Evolutionary conservation across 2,329 filamentous ascomycete species (phyloP).

Genomic region (Raffaelea arxii): DNA sequence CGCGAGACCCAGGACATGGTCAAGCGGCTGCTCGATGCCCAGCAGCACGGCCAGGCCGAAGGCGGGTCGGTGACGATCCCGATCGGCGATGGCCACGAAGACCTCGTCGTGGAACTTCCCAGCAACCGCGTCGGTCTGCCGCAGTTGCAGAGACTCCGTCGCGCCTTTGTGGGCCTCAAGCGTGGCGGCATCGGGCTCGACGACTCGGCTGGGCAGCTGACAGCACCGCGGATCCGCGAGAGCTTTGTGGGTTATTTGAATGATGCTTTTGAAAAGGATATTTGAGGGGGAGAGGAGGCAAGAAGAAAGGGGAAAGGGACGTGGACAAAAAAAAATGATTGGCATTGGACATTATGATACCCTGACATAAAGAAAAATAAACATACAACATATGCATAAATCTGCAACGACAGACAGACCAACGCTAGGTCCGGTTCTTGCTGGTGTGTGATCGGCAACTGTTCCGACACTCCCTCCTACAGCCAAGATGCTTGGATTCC

Average conservation of each 20-base stretch:
- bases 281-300: constrained; percentile 20
- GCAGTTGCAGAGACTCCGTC: constrained; percentile 65
- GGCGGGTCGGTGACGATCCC: constrained; percentile 42
- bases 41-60: constrained; percentile 55
- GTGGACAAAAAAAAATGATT: no score
- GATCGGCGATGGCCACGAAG: constrained; percentile 23
- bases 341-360: no score
- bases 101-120: constrained; percentile 55
- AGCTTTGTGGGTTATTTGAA: constrained; percentile 60
- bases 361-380: no score
- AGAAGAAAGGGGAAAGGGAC: background rate
- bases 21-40: constrained; percentile 57
- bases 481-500: no score
- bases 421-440: no score
- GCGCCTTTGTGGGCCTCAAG: constrained; percentile 70
- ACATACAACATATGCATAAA: no score
- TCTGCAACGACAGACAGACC: no score
- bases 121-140: constrained; percentile 57
- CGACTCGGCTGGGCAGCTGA: constrained; percentile 42
- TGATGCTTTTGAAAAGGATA: constrained; percentile 51
- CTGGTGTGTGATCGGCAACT: no score
- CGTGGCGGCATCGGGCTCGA: constrained; percentile 56
- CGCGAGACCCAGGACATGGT: constrained; percentile 70
- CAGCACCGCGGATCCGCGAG: constrained; percentile 45
- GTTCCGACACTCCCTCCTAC: no score